These are phyloP conservation scores for Symbiodinium natans DNA, from an alignment of 73 alveolate species.

Conservation along the genomic window DNA sequence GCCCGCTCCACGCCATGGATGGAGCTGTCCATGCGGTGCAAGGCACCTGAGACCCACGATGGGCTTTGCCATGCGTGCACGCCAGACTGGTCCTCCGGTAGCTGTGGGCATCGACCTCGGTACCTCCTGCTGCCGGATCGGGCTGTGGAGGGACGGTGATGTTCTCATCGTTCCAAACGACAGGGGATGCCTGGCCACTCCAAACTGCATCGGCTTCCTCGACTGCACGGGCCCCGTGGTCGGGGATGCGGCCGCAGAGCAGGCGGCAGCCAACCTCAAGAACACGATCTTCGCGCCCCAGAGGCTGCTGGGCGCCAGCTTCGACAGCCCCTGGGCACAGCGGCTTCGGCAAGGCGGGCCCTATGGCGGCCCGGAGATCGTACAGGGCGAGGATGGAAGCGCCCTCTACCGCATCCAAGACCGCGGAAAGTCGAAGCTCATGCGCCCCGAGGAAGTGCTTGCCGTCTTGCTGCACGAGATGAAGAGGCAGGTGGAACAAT, in stretches of 20 bases:
- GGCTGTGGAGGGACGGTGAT: constrained; percentile 78
- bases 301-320: constrained; percentile 42
- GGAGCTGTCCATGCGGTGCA: neutral
- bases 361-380: constrained; percentile 61
- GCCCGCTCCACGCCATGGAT: neutral
- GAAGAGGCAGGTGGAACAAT: constrained; percentile 88
- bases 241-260: constrained; percentile 71
- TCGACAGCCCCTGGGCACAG: constrained; percentile 89
- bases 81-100: neutral
- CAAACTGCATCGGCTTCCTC: constrained; percentile 75
- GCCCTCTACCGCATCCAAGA: constrained; percentile 67
- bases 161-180: constrained; percentile 89
- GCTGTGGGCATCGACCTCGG: constrained; percentile 55
- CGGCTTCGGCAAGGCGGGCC: constrained; percentile 51
- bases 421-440: constrained; percentile 49
- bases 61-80: neutral
- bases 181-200: constrained; percentile 75
- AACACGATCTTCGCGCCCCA: constrained; percentile 84
- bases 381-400: constrained; percentile 59
- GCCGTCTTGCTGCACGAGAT: constrained; percentile 68
- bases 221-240: constrained; percentile 53
- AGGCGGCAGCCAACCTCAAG: constrained; percentile 41
- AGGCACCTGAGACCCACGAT: neutral
- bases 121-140: constrained; percentile 54
- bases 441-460: constrained; percentile 57